phyloP scores from a whole-genome alignment of 2,329 filamentous ascomycete species.

The Laburnicola sp. region DNA sequence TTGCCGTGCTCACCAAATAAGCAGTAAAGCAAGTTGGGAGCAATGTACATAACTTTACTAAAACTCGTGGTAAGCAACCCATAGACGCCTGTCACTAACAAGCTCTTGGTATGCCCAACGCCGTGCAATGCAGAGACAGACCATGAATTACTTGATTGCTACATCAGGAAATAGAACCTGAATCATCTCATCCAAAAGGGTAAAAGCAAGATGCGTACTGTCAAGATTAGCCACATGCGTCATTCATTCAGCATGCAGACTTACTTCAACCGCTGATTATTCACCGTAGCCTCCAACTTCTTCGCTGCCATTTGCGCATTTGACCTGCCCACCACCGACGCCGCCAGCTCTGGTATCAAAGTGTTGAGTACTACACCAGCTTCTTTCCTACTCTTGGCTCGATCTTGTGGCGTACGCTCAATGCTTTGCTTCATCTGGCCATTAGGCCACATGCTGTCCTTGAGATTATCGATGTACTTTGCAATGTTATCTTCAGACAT shows the following conservation, averaged over 20 bases:
- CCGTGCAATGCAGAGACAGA: too few species aligned
- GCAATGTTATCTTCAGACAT: slow-evolving; percentile 78
- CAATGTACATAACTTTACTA: too few species aligned
- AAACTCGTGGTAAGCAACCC: too few species aligned
- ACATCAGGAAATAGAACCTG: slow-evolving; percentile 49
- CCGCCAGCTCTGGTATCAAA: slow-evolving; percentile 85
- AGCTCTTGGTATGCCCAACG: neutral
- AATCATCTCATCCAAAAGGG: slow-evolving; percentile 54
- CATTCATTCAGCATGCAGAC: slow-evolving; percentile 44
- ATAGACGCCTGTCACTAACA: too few species aligned
- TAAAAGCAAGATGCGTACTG: slow-evolving; percentile 56
- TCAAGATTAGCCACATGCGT: slow-evolving; percentile 22
- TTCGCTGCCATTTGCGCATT: slow-evolving; percentile 91
- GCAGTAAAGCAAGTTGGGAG: too few species aligned
- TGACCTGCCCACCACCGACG: slow-evolving; percentile 86
- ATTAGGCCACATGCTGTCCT: slow-evolving; percentile 80
- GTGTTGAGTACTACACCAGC: slow-evolving; percentile 88
- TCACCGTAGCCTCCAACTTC: slow-evolving; percentile 85
- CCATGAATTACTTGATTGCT: slow-evolving; percentile 17
- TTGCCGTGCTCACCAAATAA: too few species aligned
- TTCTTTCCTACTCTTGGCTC: slow-evolving; percentile 78
- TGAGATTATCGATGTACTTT: slow-evolving; percentile 73
- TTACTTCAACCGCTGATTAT: slow-evolving; percentile 88
- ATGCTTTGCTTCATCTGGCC: slow-evolving; percentile 58
- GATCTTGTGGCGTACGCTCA: slow-evolving; percentile 70